phyloP scores from a whole-genome alignment of 2,329 filamentous ascomycete genomes.

The Aspergillus costaricaensis region DNA sequence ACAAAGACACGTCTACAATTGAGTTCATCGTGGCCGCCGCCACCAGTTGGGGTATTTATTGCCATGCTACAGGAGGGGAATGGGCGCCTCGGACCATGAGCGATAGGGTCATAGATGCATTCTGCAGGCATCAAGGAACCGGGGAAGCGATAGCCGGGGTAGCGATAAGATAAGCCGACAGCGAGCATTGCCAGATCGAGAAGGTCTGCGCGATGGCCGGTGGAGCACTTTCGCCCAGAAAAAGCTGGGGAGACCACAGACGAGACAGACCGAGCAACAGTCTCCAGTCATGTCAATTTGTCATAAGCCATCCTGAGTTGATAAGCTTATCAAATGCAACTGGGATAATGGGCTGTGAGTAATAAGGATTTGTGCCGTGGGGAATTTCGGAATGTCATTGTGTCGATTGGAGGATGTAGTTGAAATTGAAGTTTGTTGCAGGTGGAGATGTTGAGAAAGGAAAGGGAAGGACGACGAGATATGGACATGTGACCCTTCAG shows the following conservation, averaged over 20 bases:
- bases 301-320: not conserved
- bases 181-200: conserved; percentile 25
- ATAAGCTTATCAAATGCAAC: not conserved
- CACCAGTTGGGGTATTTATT: not conserved
- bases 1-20: not conserved
- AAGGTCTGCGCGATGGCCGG: conserved; percentile 30
- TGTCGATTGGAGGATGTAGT: no score
- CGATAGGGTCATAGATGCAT: not conserved
- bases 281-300: not conserved
- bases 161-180: conserved; percentile 29
- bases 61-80: not conserved
- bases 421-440: not conserved
- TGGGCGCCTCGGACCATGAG: not conserved
- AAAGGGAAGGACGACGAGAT: not conserved
- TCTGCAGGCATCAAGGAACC: not conserved
- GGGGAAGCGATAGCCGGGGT: conserved; percentile 7
- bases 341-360: not conserved
- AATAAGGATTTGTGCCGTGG: not conserved
- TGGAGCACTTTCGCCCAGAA: conserved; percentile 9
- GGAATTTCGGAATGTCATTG: no score
- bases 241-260: not conserved
- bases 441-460: not conserved
- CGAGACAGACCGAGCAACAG: not conserved
- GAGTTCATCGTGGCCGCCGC: not conserved
- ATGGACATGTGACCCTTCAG: no score